Evolutionary conservation across 176 grass and related monocot genomes (phyloP), one percentile per base, ranked within the genome.

Genomic region (Ampelocalamus luodianensis): DNA sequence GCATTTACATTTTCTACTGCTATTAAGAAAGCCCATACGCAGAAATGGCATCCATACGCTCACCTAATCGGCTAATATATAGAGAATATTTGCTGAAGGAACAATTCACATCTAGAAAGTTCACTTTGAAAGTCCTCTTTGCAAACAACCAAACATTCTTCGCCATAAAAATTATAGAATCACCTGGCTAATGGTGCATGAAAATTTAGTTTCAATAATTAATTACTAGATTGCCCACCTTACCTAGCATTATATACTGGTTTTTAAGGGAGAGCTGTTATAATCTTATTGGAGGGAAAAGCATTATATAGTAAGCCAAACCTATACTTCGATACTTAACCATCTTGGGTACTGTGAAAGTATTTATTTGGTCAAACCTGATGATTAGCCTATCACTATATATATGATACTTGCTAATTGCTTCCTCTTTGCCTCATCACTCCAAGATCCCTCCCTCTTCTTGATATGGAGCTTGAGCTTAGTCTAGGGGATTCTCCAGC

Each of bases 381-480:
- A 79, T 79, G 68, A 90, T 79, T 83, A 26, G 29, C n/a, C 20
- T 22, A 51, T 27, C 1, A 53, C 39, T 87, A 83, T 85, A 89
- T 83, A 90, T 87, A 74, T 65, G n/a, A 10, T 64, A 59, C 38
- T 72, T 79, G 58, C 29, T 74, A 20, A 18, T 17, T 65, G 56
- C 27, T 66, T 59, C 67, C 58, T 79, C 71, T 77, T 82, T 15
- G 71, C 66, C 40, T 67, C 40, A 65, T 79, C 58, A 70, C 76
- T 83, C 18, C 76, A 55, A 64, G 4, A 45, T 32, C 40, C 64
- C 39, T 18, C 67, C 14, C 39, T 42, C 55, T 74, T 66, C 29
- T 61, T 42, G 75, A 44, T 53, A 90, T 91, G 89, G 76, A 91
- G 51, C 89, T 91, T 79, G 80, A 74, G 74, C 80, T 91, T 69